These are phyloP conservation scores for Ophiostoma perfectum DNA, from an alignment of 2,329 filamentous ascomycete genomes.

Conservation along the genomic window DNA sequence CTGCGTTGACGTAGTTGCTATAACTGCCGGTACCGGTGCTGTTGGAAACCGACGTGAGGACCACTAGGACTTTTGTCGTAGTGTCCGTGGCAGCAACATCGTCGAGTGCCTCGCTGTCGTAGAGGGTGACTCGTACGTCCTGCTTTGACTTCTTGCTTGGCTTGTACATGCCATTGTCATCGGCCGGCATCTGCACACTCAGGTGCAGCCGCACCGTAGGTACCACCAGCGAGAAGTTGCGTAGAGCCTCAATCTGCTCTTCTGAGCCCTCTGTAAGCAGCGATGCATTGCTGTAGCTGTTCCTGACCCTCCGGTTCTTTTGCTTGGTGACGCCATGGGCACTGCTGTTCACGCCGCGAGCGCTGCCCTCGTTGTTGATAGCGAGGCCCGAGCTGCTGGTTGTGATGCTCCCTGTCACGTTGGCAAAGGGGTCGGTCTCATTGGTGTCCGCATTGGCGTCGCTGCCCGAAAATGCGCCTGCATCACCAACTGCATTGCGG, in stretches of 20 bases:
- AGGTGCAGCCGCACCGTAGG: conserved; percentile 29
- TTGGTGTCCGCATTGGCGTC: background rate
- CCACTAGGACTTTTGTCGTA: conserved; percentile 35
- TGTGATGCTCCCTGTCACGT: background rate
- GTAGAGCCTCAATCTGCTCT: conserved; percentile 22
- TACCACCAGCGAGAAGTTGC: conserved; percentile 34
- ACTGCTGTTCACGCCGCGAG: background rate
- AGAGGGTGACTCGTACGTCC: conserved; percentile 13
- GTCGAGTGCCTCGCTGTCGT: conserved; percentile 22
- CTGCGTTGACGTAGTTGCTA: conserved; percentile 20
- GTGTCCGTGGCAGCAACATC: conserved; percentile 26
- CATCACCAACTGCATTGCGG: background rate
- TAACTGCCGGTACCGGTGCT: conserved; percentile 28
- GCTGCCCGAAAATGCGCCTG: conserved; percentile 23
- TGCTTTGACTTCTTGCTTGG: background rate
- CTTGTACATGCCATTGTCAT: background rate
- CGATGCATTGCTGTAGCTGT: conserved; percentile 13
- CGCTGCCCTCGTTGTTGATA: conserved; percentile 21
- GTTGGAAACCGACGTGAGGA: conserved; percentile 27
- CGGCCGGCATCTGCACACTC: conserved; percentile 25
- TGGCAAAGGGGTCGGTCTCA: background rate
- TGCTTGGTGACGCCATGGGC: background rate
- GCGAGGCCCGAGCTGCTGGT: conserved; percentile 15
- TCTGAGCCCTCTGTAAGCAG: conserved; percentile 25
- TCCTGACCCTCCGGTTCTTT: background rate